phyloP scores from a whole-genome alignment of 139 green algal genomes.

The Chlamydomonas sphaeroides region DNA sequence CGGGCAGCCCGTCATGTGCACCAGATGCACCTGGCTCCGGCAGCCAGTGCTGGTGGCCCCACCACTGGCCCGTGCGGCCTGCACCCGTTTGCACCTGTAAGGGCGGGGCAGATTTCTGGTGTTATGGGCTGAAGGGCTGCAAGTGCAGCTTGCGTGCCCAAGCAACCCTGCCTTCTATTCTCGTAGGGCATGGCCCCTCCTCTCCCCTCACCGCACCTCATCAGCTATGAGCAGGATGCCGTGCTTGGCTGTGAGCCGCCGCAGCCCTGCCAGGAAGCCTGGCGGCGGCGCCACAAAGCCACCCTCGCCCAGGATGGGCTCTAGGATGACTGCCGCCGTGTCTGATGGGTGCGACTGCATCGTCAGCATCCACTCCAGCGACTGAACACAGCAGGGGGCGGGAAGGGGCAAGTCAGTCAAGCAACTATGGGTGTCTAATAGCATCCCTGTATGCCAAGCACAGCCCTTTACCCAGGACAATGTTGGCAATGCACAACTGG shows the following conservation, averaged over 20 bases:
- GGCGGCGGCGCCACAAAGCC: conserved; percentile 85
- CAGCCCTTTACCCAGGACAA: too few relatives aligned
- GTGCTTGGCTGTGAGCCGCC: conserved; percentile 75
- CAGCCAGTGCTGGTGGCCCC: conserved; percentile 75
- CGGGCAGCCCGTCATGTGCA: conserved; percentile 44
- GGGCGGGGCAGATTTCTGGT: background rate
- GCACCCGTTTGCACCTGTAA: conserved; percentile 82
- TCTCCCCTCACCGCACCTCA: conserved; percentile 62
- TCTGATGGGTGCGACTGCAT: conserved; percentile 68
- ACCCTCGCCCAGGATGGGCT: conserved; percentile 83
- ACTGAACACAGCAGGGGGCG: too few relatives aligned
- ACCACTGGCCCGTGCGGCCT: conserved; percentile 82
- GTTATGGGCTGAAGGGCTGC: background rate
- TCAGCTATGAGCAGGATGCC: conserved; percentile 88
- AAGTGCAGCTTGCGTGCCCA: background rate
- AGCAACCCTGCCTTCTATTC: too few relatives aligned
- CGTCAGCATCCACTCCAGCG: conserved; percentile 81
- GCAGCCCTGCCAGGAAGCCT: conserved; percentile 72
- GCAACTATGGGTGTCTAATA: too few relatives aligned
- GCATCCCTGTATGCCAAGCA: background rate
- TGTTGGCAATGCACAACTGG: too few relatives aligned
- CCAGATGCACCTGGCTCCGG: background rate
- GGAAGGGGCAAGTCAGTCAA: too few relatives aligned
- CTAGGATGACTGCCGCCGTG: conserved; percentile 83
- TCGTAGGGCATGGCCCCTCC: too few relatives aligned